Base-by-base conservation (phyloP, 495 filamentous ascomycete genomes). In the Tetracladium setigerum region DNA sequence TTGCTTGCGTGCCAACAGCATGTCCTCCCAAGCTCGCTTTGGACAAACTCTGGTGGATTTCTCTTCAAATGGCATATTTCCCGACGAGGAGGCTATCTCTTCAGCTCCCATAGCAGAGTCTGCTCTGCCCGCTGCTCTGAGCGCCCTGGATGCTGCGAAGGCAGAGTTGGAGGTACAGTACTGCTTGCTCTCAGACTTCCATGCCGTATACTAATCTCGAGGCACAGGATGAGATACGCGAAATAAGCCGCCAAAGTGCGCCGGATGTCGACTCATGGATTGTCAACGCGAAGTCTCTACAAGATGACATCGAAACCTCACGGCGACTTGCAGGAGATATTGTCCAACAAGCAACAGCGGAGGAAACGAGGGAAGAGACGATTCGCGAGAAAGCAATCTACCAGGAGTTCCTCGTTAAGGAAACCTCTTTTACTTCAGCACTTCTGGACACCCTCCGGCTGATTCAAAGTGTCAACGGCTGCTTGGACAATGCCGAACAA, bases 231-330 rank as follows among this genome's bases (percentile, higher is more conserved):
- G 79, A 88, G 49, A 83, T 95, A 33, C 82, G 79, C 43, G 62
- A 68, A 18, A 72, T 87, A 33, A 91, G 88, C 69, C 76, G 78
- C 33, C 78, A 84, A 38, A 83, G 78, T 34, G 81, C 81, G 36
- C 77, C 83, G 16, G 85, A 92, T 57, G 82, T 92, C 52, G 82
- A 87, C 57, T 71, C 79, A 50, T 96, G 90, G 90, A 84, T 92
- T 46, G 62, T 71, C 16, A 86, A 90, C 62, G 87, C 89, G 30
- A 84, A 84, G 61, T 78, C 83, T 41, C 77, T 95, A n/a, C 84
- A 88, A 57, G 72, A 76, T 27, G 90, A 95, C 54, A 86, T 96
- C 48, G 74, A 85, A 54, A 72, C 73, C 30, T 85, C 87, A 14
- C 77, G 82, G 50, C 69, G 72, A 9, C 81, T 82, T 22, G 87